Base-by-base conservation (phyloP, 495 filamentous ascomycete species). In the Penicillium angulare region DNA sequence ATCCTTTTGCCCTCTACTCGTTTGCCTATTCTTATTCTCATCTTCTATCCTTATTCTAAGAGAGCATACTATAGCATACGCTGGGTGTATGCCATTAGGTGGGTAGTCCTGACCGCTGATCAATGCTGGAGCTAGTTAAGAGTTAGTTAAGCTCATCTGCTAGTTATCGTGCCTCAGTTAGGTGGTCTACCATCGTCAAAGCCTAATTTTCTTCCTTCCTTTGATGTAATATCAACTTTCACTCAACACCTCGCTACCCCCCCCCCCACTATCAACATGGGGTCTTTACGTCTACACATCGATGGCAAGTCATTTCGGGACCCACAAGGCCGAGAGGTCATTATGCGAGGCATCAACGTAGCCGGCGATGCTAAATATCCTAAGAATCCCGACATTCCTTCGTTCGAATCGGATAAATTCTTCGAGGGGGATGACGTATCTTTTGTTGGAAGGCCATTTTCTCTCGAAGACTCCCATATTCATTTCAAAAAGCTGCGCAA, bases 371-470 rank as follows among this genome's bases (percentile, higher is more conserved):
- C 80, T 48, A 89, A 89, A 57, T 80, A 81, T 39, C 92, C 92
- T 13, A 87, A 81, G 55, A 70, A 73, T 12, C 92, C 92, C 13
- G 77, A 95, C 53, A 74, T 87, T 20, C 90, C 92, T 1, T 95
- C 93, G 5, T 86, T 93, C 65, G 72, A 88, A 17, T 55, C 76
- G 12, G 81, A 92, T 17, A 72, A 84, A 49, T 98, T 98, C 76
- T 97, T 92, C 61, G 89, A 97, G 32, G 93, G 84, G 49, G 95
- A 98, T 67, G 81, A 84, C 61, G 87, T 97, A 44, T 96, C 89
- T 24, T 98, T 97, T 61, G 83, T 92, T 49, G 84, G 81, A 26
- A 82, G 90, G 15, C 93, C 93, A 0, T 98, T 98, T 64, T 69
- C 83, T 3, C 75, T 87, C 34, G 82, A 88, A 43, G 90, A 96